Evolutionary conservation across 1,139 yeast species (phyloP), one percentile per base, ranked within the genome.

Genomic region (Arxiozyma heterogenica): DNA sequence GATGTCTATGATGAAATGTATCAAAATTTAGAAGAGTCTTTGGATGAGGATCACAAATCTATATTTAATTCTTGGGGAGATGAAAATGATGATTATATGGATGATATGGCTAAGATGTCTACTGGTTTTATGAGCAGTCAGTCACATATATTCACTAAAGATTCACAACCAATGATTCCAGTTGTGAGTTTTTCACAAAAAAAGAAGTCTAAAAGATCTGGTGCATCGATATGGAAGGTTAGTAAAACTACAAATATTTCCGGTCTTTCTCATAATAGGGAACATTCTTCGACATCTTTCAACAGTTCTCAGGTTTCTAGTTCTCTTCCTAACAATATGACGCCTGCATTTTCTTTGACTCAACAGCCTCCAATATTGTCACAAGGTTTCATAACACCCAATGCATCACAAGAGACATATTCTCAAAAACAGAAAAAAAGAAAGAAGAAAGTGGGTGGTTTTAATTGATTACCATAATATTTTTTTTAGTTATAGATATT

Each of bases 291-390:
- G n/a, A 34, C 54, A 8, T 39, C 47, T 53, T 25, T 48, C 44
- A 11, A 50, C 50, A 45, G 49, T 23, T 47, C 39, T 44, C 41
- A 49, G 43, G 3, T 41, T 20, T 41, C 58, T n/a, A 55, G 52
- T 27, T 46, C 58, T 7, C 50, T 64, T 49, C 68, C 68, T 1
- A 59, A 58, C 38, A 60, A 59, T 11, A 63, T 64, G 63, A 55
- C 67, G 2, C 69, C 69, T 17, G 68, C 69, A 51, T 66, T 66
- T 54, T 58, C 68, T 20, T 53, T 66, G 38, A 54, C 59, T 55
- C 64, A 59, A 42, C 41, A 50, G 4, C 46, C 53, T 11, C 54
- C 58, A 5, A 27, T 55, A 7, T 44, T 53, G n/a, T 53, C 55
- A 2, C 34, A 41, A n/a, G n/a, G 39, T 23, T 41, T 41, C 11